Conservation (phyloP, 805 yeast species). For the Nakazawaea anatomiae region DNA sequence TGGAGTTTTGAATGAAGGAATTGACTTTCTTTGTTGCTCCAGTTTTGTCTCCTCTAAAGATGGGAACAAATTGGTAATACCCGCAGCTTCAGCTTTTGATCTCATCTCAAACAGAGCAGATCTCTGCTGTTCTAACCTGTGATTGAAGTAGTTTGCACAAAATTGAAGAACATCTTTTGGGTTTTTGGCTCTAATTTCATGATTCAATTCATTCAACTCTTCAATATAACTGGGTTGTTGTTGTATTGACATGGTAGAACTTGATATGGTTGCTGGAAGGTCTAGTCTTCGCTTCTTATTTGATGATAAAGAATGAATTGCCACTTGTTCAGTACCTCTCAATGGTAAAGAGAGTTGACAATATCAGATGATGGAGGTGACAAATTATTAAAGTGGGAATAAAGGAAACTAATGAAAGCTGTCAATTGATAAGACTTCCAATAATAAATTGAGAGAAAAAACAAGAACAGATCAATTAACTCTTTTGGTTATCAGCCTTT, state of each 20-base stretch:
- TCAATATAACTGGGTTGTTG: slow-evolving; percentile 14
- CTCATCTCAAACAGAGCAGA: slow-evolving; percentile 44
- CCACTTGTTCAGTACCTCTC: too few relatives aligned
- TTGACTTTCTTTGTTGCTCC: slow-evolving; percentile 12
- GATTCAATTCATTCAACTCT: slow-evolving; percentile 60
- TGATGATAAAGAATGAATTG: background rate
- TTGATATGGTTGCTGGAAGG: background rate
- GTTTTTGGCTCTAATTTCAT: slow-evolving; percentile 44
- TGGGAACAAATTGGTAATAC: slow-evolving; percentile 32
- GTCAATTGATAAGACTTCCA: background rate
- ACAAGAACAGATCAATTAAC: too few relatives aligned
- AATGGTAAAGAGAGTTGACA: too few relatives aligned
- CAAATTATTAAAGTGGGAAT: too few relatives aligned
- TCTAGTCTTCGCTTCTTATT: background rate
- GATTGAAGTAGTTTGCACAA: slow-evolving; percentile 66
- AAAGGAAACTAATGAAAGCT: background rate
- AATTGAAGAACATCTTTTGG: slow-evolving; percentile 71
- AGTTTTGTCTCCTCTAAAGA: slow-evolving; percentile 14
- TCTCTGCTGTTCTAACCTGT: slow-evolving; percentile 56
- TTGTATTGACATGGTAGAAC: slow-evolving; percentile 1
- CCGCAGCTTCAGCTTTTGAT: slow-evolving; percentile 41
- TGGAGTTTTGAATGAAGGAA: slow-evolving; percentile 47
- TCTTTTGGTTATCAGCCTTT: too few relatives aligned
- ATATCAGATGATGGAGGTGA: too few relatives aligned
- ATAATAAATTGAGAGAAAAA: too few relatives aligned